Conservation (phyloP, 345 rosid genomes). For the Carallia brachiata region DNA sequence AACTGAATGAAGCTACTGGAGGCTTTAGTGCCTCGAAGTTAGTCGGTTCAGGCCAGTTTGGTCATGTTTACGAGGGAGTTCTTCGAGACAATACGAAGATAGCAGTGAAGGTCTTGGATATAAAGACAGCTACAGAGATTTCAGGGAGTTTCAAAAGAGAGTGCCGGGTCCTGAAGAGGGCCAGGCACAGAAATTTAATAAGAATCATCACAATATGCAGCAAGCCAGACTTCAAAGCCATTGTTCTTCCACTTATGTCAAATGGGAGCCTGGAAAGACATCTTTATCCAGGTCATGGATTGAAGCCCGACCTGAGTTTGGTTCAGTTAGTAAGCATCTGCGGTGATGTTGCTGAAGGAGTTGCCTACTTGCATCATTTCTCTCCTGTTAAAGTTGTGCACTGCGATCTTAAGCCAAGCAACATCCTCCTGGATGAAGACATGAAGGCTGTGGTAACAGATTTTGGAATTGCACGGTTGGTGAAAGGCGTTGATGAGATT, state of each 20-base stretch:
- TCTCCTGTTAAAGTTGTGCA: conserved; percentile 87
- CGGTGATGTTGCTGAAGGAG: conserved; percentile 78
- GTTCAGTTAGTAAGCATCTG: conserved; percentile 70
- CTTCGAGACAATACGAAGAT: conserved; percentile 70
- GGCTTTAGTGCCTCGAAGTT: conserved; percentile 67
- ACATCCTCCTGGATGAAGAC: conserved; percentile 81
- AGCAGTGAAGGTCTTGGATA: conserved; percentile 77
- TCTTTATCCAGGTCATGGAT: conserved; percentile 52
- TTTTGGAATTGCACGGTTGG: conserved; percentile 77
- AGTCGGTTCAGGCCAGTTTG: conserved; percentile 79
- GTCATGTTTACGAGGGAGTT: conserved; percentile 83
- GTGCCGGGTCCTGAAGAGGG: conserved; percentile 68
- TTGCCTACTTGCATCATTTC: conserved; percentile 79
- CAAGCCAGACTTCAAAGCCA: conserved; percentile 80
- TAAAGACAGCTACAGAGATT: conserved; percentile 43
- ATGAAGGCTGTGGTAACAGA: conserved; percentile 89
- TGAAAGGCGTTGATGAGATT: conserved; percentile 44
- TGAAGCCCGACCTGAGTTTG: conserved; percentile 42
- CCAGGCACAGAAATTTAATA: conserved; percentile 82
- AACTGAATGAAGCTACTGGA: conserved; percentile 76
- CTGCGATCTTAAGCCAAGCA: conserved; percentile 95
- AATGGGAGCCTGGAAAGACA: conserved; percentile 87
- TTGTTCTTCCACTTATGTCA: conserved; percentile 80
- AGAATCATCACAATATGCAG: conserved; percentile 83
- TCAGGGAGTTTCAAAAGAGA: conserved; percentile 75